Evolutionary conservation across 163 green algal genomes (phyloP), one percentile per base, ranked within the genome.

Genomic region (Scenedesmus sp.): DNA sequence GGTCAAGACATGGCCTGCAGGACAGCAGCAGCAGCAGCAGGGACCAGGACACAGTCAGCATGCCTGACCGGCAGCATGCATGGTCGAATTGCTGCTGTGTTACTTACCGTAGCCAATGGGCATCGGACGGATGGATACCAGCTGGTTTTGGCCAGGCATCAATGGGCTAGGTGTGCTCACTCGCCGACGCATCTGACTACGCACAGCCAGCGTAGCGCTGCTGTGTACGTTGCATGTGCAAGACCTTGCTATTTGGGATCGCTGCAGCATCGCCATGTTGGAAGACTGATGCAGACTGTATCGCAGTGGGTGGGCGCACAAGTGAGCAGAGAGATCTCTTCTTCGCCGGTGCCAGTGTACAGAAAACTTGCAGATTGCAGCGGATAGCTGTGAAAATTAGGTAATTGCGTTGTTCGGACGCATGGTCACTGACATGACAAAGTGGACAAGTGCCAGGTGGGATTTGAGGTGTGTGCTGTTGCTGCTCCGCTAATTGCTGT

Each of bases 111-210:
- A 84, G 46, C 86, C 86, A 56, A 84, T n/a, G 46, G 67, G 77
- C 52, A 52, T 23, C 34, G 54, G 77, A 56, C 26, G 15, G 4
- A 16, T 34, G 9, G 60, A 57, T 0, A 16, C 54, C 26, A 64
- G 81, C 52, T 88, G 81, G 2, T 26, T 87, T 7, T 64, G 79
- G 16, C 77, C 46, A 16, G 52, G 59, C 12, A 92, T 70, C 54
- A 91, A 20, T 64, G 90, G 46, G 15, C 66, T 62, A 83, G 90
- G 92, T 83, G 92, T n/a, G 70, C 83, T 34, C 34, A 64, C 62
- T 90, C 90, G 77, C 92, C 84, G 84, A 89, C 59, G 82, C 18
- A 60, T 74, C 34, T 88, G 52, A 18, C 82, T 88, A 46, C 82
- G 82, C 73, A 87, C 66, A 9, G 74, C 56, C 67, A 26, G 54